phyloP scores from a whole-genome alignment of 179 eudicot species.

The Vitellaria paradoxa region DNA sequence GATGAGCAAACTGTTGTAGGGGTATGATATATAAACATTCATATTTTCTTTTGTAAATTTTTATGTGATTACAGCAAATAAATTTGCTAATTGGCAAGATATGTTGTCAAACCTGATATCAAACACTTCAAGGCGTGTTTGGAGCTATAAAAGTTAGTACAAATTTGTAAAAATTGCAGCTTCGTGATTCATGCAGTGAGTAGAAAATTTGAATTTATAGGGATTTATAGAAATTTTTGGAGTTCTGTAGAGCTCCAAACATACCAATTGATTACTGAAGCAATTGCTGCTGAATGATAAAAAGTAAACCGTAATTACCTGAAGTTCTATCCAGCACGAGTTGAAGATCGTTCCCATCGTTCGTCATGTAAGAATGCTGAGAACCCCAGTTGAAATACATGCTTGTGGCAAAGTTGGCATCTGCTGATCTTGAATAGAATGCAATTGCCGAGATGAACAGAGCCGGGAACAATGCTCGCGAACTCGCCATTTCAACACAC shows the following conservation, averaged over 20 bases:
- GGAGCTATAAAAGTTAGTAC: no score
- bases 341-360: slow-evolving; percentile 24
- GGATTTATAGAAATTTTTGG: no score
- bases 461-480: slow-evolving; percentile 19
- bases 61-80: not conserved
- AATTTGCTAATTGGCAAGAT: not conserved
- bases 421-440: slow-evolving; percentile 13
- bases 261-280: no score
- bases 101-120: not conserved
- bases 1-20: not conserved
- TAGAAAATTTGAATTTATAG: not conserved
- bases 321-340: slow-evolving; percentile 27
- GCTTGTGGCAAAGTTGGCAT: slow-evolving; percentile 17
- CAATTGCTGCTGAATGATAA: not conserved
- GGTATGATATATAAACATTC: not conserved
- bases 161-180: no score
- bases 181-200: no score
- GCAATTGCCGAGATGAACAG: slow-evolving; percentile 18
- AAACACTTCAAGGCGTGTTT: not conserved
- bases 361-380: slow-evolving; percentile 13
- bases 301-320: slow-evolving; percentile 11
- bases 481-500: slow-evolving; percentile 28
- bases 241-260: no score
- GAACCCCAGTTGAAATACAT: slow-evolving; percentile 21
- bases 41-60: not conserved